Evolutionary conservation across 179 eudicot species (phyloP), one percentile per base, ranked within the genome.

Genomic region (Pouteria campechiana): DNA sequence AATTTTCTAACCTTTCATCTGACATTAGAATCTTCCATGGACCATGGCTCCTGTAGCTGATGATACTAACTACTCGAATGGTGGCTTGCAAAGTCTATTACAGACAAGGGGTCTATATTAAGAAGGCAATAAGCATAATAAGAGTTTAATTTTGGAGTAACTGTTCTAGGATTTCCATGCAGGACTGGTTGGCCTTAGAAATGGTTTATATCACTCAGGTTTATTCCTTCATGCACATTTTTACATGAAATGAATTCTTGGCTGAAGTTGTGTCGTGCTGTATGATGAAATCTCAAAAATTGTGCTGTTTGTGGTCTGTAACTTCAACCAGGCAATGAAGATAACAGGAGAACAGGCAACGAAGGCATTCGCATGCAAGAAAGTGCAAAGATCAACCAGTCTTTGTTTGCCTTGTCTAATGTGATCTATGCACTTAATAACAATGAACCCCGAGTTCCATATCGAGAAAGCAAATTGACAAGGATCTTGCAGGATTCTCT

Each of bases 401-500:
- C 97, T 36, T 55, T 89, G 12, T 86, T 85, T 60, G 75, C 93
- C 22, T 44, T 89, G 44, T 89, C 97, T 6, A 81, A 89, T 54
- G 95, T 89, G 55, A 81, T 89, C 13, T 70, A 76, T 46, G 97
- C 97, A 24, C 72, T 85, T 22, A 89, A 89, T 30, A 89, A 81
- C 67, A 76, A 68, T 46, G 57, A 68, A 46, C 39, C 72, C 4
- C 63, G 95, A 67, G 60, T 89, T 36, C 95, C 97, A 13, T 89
- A 81, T 34, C 61, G 97, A 61, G 97, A 89, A 56, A 89, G 81
- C 81, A 89, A 81, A 58, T 50, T 89, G 60, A 89, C 97, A 14
- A 81, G 97, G 10, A 76, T 89, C 47, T 44, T 89, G 29, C 95
- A 89, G 52, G 95, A 85, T 67, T 89, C 97, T 37, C 95, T 89